phyloP scores from a whole-genome alignment of 371 early-diverging fungal species.

The Rhizopus stolonifer region DNA sequence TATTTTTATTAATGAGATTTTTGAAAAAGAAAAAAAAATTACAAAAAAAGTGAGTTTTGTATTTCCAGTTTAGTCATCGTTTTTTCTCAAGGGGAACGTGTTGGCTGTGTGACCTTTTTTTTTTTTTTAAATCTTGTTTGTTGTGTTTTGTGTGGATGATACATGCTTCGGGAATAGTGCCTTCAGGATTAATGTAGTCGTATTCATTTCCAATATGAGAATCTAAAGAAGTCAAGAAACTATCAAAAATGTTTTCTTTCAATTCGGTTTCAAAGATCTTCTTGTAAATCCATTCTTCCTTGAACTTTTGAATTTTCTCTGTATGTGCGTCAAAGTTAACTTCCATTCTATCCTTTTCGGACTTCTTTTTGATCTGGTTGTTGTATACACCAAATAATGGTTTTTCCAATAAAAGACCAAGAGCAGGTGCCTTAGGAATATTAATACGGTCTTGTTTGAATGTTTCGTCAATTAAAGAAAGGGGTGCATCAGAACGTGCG shows the following conservation, averaged over 20 bases:
- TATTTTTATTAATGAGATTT: constrained; percentile 1
- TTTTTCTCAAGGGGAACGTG: not conserved
- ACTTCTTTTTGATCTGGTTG: constrained; percentile 44
- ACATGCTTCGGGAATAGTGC: constrained; percentile 32
- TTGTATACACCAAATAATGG: constrained; percentile 75
- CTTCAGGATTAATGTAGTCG: constrained; percentile 41
- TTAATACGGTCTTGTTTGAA: constrained; percentile 78
- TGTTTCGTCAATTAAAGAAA: constrained; percentile 62
- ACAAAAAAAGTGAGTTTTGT: not conserved
- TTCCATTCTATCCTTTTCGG: constrained; percentile 25
- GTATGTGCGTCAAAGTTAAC: constrained; percentile 4
- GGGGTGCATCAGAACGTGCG: constrained; percentile 73
- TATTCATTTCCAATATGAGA: constrained; percentile 38
- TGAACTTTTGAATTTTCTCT: constrained; percentile 77
- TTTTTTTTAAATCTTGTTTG: constrained; percentile 1
- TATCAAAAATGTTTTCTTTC: constrained; percentile 57
- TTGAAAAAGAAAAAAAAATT: constrained; percentile 6
- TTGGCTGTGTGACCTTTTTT: not conserved
- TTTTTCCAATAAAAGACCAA: constrained; percentile 90
- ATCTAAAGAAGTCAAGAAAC: constrained; percentile 68
- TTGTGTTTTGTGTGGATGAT: constrained; percentile 24
- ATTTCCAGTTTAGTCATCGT: not conserved
- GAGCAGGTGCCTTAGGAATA: constrained; percentile 97
- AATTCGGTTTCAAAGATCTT: constrained; percentile 77
- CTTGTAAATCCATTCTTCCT: constrained; percentile 78